A percentile compares a stretch with the other conserved stretches of the same genome.
phyloP scores from a whole-genome alignment of 176 grass and related monocot species.

The Eleusine indica region DNA sequence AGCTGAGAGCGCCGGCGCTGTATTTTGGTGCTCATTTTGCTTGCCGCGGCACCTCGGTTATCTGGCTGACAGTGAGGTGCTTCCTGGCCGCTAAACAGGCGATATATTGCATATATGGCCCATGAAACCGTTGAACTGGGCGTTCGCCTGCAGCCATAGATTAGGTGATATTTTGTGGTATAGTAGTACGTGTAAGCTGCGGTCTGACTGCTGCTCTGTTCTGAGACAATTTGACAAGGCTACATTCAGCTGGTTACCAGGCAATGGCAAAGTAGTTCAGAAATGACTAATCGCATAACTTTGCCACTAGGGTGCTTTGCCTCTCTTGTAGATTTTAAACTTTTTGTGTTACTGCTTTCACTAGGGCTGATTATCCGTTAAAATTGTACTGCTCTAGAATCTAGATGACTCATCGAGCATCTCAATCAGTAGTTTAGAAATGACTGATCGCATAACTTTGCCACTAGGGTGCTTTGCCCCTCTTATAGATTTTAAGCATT shows the following conservation, averaged over 20 bases:
- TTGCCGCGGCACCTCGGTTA: not conserved
- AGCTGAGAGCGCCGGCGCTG: constrained; percentile 46
- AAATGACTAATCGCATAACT: not conserved
- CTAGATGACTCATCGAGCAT: too few relatives aligned
- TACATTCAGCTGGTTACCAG: not conserved
- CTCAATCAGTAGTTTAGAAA: not conserved
- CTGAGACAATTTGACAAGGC: not conserved
- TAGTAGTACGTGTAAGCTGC: not conserved
- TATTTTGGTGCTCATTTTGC: constrained; percentile 13
- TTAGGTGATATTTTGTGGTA: not conserved
- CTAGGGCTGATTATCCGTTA: too few relatives aligned
- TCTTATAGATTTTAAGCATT: not conserved
- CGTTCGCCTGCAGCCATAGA: constrained; percentile 19
- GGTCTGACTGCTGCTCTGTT: not conserved
- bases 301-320: not conserved
- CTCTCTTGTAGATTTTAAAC: not conserved
- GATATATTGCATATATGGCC: constrained; percentile 34
- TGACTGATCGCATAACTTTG: not conserved
- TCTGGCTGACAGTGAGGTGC: not conserved
- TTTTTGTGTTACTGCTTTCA: not conserved
- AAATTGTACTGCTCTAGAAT: too few relatives aligned
- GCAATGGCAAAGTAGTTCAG: not conserved
- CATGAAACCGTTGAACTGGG: constrained; percentile 38
- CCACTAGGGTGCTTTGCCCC: not conserved
- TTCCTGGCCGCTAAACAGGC: not conserved